Conservation (phyloP, 148 eudicot species). For the Bassia scoparia region DNA sequence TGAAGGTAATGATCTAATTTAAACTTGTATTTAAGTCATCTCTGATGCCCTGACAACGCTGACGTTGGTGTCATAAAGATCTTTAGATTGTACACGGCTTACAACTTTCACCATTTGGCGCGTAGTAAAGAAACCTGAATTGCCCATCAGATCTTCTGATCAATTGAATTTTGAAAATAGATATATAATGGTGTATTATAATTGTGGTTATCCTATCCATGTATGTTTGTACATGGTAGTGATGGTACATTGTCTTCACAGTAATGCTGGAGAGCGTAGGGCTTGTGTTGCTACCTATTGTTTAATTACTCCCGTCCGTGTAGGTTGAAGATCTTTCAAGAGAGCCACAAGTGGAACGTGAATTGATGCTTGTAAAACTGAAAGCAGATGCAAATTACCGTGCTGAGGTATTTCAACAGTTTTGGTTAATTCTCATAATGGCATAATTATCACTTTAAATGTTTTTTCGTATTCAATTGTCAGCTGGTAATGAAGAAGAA, state of each 20-base stretch:
- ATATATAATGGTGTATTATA: no score
- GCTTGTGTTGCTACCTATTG: background rate
- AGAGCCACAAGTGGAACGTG: slow-evolving; percentile 90
- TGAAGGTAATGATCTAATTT: slow-evolving; percentile 43
- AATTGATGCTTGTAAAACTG: slow-evolving; percentile 84
- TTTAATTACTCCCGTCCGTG: slow-evolving; percentile 3
- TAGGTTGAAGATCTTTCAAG: slow-evolving; percentile 85
- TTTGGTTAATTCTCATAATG: background rate
- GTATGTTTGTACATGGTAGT: background rate
- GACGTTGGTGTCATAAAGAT: background rate
- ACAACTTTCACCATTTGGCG: background rate
- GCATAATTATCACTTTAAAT: background rate
- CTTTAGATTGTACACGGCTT: background rate
- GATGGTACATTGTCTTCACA: background rate
- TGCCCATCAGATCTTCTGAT: background rate
- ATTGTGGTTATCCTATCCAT: background rate
- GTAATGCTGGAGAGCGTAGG: background rate
- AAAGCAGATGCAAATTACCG: slow-evolving; percentile 49
- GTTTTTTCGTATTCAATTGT: background rate
- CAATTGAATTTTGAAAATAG: background rate
- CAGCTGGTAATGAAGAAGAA: background rate
- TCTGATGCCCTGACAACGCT: slow-evolving; percentile 1
- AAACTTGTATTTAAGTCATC: background rate
- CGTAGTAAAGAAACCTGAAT: background rate
- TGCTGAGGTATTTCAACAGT: slow-evolving; percentile 52